Evolutionary conservation across 306 rosid species (phyloP).

Genomic region (Hippophae tibetana): DNA sequence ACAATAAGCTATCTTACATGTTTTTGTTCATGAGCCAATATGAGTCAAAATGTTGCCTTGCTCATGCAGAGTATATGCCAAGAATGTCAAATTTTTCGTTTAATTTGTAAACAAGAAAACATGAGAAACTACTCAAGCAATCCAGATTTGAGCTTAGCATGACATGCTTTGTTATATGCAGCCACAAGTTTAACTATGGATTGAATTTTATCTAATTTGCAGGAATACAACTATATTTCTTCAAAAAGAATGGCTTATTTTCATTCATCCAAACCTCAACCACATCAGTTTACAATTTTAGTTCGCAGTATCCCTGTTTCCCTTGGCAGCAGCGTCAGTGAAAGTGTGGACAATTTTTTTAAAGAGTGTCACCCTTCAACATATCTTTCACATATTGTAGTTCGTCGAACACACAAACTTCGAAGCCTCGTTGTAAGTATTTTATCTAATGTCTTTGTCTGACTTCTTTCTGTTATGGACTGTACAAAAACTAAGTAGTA

Average conservation of each 20-base stretch:
- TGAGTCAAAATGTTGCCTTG: no score
- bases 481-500: not conserved
- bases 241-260: conserved; percentile 65
- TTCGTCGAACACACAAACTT: conserved; percentile 54
- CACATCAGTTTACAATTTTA: conserved; percentile 81
- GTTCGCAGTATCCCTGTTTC: conserved; percentile 66
- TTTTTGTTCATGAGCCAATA: no score
- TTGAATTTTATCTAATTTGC: conserved; percentile 26
- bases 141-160: conserved; percentile 1
- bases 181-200: conserved; percentile 1
- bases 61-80: no score
- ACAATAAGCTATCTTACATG: no score
- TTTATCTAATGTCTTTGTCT: conserved; percentile 10
- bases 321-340: conserved; percentile 40
- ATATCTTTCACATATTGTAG: conserved; percentile 65
- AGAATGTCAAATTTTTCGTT: not conserved
- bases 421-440: conserved; percentile 56
- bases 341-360: conserved; percentile 60
- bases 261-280: conserved; percentile 69
- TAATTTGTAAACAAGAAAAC: not conserved
- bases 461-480: conserved; percentile 9
- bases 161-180: conserved; percentile 1
- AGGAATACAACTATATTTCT: conserved; percentile 74
- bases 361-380: conserved; percentile 60
- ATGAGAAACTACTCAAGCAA: not conserved